Evolutionary conservation across 495 filamentous ascomycete genomes (phyloP).

Genomic region (Tetracladium setigerum): DNA sequence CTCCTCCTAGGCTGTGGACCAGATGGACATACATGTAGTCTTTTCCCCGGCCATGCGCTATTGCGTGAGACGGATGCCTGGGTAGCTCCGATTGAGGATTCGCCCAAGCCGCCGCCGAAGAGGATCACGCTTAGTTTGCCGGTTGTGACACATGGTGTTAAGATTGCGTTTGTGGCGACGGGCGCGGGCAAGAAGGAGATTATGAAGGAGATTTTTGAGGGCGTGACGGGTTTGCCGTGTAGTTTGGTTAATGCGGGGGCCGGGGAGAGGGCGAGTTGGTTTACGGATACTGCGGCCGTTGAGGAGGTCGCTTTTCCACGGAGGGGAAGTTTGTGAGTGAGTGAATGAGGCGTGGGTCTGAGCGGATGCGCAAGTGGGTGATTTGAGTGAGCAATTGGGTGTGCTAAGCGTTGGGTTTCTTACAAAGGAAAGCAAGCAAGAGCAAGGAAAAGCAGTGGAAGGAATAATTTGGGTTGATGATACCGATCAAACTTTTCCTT

Average conservation of each 20-base stretch:
- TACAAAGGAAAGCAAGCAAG: too few relatives aligned
- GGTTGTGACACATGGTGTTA: conserved; percentile 75
- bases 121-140: conserved; percentile 89
- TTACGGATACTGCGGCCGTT: conserved; percentile 76
- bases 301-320: conserved; percentile 77
- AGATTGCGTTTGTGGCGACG: conserved; percentile 85
- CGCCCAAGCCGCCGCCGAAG: conserved; percentile 85
- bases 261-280: conserved; percentile 88
- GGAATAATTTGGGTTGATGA: too few relatives aligned
- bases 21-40: conserved; percentile 93
- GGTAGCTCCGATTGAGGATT: conserved; percentile 85
- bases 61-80: conserved; percentile 85
- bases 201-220: conserved; percentile 83
- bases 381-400: too few relatives aligned
- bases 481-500: too few relatives aligned
- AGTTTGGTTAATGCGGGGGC: conserved; percentile 77
- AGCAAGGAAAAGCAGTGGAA: too few relatives aligned
- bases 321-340: conserved; percentile 26
- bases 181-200: conserved; percentile 85
- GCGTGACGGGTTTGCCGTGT: conserved; percentile 70
- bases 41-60: conserved; percentile 85
- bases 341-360: too few relatives aligned
- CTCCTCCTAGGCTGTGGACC: conserved; percentile 88
- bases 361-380: too few relatives aligned
- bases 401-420: too few relatives aligned